phyloP scores from a whole-genome alignment of 1,139 yeast genomes.

The Meyerozyma athensensis region DNA sequence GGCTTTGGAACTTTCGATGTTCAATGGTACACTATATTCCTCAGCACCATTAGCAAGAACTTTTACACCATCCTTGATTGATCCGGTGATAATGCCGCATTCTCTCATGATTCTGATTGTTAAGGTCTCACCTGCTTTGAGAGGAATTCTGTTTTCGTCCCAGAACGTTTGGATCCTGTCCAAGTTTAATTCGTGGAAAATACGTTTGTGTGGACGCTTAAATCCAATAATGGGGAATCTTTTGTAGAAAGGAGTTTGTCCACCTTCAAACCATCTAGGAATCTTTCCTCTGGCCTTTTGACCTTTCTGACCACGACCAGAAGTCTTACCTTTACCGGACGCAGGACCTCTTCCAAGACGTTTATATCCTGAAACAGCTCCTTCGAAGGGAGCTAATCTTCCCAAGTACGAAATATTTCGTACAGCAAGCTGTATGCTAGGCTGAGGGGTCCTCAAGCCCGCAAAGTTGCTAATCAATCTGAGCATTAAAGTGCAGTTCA shows the following conservation, averaged over 20 bases:
- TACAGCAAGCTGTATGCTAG: neutral
- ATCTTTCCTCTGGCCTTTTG: slow-evolving; percentile 93
- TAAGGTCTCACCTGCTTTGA: slow-evolving; percentile 60
- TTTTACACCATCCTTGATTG: slow-evolving; percentile 76
- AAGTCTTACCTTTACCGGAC: slow-evolving; percentile 86
- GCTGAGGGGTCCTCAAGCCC: neutral
- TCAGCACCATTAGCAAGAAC: slow-evolving; percentile 67
- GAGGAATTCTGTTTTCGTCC: slow-evolving; percentile 62
- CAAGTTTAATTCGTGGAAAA: slow-evolving; percentile 51
- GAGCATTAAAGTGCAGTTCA: neutral
- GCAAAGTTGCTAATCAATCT: neutral
- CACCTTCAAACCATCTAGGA: slow-evolving; percentile 96
- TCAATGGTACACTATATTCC: slow-evolving; percentile 53
- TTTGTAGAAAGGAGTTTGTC: slow-evolving; percentile 91
- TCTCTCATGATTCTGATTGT: slow-evolving; percentile 63
- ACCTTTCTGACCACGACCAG: slow-evolving; percentile 98
- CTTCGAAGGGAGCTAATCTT: slow-evolving; percentile 35
- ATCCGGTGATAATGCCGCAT: slow-evolving; percentile 67
- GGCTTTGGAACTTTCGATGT: slow-evolving; percentile 80
- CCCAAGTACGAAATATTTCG: slow-evolving; percentile 27
- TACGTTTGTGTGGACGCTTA: slow-evolving; percentile 50
- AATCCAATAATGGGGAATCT: slow-evolving; percentile 91
- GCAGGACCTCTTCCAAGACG: slow-evolving; percentile 98
- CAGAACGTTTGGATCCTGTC: slow-evolving; percentile 57
- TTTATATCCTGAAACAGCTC: slow-evolving; percentile 44